Conservation (phyloP, 805 yeast species). For the Wickerhamomyces bovis region DNA sequence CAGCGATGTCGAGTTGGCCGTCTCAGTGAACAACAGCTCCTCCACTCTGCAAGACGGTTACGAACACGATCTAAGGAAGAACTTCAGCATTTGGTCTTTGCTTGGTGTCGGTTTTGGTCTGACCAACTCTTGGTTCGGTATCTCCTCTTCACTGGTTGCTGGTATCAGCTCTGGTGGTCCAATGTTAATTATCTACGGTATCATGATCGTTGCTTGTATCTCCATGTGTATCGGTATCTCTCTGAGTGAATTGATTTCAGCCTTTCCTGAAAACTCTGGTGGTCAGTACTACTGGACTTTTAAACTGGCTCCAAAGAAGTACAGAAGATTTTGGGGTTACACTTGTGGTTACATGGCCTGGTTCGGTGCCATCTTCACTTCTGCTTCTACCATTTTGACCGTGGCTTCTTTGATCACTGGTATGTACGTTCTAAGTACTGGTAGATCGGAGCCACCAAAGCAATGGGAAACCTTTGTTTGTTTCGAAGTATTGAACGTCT, state of each 20-base stretch:
- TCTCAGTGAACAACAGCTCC: not conserved
- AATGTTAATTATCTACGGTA: constrained; percentile 48
- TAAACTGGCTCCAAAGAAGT: constrained; percentile 38
- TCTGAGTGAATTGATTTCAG: constrained; percentile 43
- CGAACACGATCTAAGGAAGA: constrained; percentile 15
- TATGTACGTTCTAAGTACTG: constrained; percentile 33
- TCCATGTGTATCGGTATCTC: constrained; percentile 42
- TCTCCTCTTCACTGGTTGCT: constrained; percentile 47
- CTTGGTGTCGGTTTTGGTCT: constrained; percentile 54
- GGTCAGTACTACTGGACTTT: constrained; percentile 55
- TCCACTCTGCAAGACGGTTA: constrained; percentile 11
- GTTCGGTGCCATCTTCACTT: constrained; percentile 56
- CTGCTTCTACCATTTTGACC: constrained; percentile 50
- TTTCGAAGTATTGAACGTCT: constrained; percentile 38
- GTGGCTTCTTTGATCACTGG: constrained; percentile 47
- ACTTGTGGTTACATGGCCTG: constrained; percentile 54
- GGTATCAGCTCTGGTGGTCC: constrained; percentile 55
- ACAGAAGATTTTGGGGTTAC: constrained; percentile 35
- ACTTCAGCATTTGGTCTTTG: constrained; percentile 37
- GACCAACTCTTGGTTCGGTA: constrained; percentile 56
- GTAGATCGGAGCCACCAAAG: constrained; percentile 28
- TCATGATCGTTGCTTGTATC: constrained; percentile 41
- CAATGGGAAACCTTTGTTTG: constrained; percentile 50
- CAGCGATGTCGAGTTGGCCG: not conserved
- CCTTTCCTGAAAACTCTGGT: constrained; percentile 47